A percentile compares a stretch with the other conserved stretches of the same genome.
phyloP scores from a whole-genome alignment of 2,329 filamentous ascomycete genomes.

The Capronia americana region DNA sequence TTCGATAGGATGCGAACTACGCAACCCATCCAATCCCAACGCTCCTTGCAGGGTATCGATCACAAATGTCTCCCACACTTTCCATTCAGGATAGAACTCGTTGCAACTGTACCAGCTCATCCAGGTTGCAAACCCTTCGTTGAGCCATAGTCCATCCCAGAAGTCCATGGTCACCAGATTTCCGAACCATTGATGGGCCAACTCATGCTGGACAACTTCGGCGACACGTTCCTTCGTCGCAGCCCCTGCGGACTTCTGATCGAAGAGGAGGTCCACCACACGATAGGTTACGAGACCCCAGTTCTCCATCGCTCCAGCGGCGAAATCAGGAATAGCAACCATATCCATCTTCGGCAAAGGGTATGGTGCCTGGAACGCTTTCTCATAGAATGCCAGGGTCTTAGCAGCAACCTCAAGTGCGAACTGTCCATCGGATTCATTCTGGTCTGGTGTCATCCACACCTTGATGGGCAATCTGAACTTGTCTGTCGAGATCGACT shows the following conservation, averaged over 20 bases:
- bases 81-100: slow-evolving; percentile 96
- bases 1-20: slow-evolving; percentile 95
- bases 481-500: slow-evolving; percentile 87
- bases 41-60: slow-evolving; percentile 90
- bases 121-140: slow-evolving; percentile 90
- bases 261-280: slow-evolving; percentile 86
- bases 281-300: slow-evolving; percentile 97
- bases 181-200: slow-evolving; percentile 98
- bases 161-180: slow-evolving; percentile 98
- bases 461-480: slow-evolving; percentile 93
- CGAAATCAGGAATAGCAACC: slow-evolving; percentile 95
- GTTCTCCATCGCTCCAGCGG: slow-evolving; percentile 96
- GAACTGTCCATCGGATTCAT: slow-evolving; percentile 90
- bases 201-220: slow-evolving; percentile 94
- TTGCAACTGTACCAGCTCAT: slow-evolving; percentile 97
- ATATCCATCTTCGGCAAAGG: slow-evolving; percentile 95
- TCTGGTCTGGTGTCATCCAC: slow-evolving; percentile 87
- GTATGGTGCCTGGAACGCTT: slow-evolving; percentile 86
- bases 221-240: slow-evolving; percentile 90
- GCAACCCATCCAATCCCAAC: slow-evolving; percentile 83
- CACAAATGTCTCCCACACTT: slow-evolving; percentile 95
- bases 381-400: slow-evolving; percentile 93
- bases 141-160: slow-evolving; percentile 97
- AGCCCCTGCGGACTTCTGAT: slow-evolving; percentile 89
- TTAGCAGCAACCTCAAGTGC: slow-evolving; percentile 86